phyloP scores from a whole-genome alignment of 106 monocot species.

The Posidonia australis region DNA sequence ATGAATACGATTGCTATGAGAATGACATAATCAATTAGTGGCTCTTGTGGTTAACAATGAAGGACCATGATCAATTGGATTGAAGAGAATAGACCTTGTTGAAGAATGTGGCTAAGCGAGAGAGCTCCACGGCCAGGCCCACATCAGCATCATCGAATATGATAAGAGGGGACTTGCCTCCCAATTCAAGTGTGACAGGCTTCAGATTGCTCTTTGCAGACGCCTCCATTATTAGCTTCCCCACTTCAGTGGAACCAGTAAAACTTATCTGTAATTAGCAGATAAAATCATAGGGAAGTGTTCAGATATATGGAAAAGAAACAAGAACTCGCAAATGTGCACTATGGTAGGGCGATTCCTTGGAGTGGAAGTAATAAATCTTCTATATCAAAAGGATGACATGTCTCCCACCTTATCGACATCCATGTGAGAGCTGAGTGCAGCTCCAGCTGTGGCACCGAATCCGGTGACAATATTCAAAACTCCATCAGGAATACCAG shows the following conservation, averaged over 20 bases:
- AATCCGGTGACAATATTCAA: conserved; percentile 61
- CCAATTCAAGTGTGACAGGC: conserved; percentile 69
- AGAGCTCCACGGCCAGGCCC: conserved; percentile 59
- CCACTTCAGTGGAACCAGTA: conserved; percentile 79
- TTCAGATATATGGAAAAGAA: too few species aligned
- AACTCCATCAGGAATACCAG: conserved; percentile 72
- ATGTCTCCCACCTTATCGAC: conserved; percentile 38
- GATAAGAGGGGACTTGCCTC: conserved; percentile 79
- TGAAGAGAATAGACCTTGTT: conserved; percentile 45
- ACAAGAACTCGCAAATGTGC: too few species aligned
- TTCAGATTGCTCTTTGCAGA: conserved; percentile 88
- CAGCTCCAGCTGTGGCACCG: conserved; percentile 46
- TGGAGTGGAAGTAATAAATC: not conserved
- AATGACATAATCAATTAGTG: not conserved
- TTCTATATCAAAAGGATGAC: not conserved
- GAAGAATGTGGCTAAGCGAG: conserved; percentile 31
- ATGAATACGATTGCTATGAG: not conserved
- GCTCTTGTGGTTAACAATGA: not conserved
- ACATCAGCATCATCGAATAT: conserved; percentile 84
- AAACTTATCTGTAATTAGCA: conserved; percentile 11
- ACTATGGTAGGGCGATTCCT: too few species aligned
- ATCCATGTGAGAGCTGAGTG: conserved; percentile 64
- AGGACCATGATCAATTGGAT: too few species aligned
- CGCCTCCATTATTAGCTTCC: conserved; percentile 64
- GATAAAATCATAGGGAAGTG: too few species aligned